Conservation (phyloP, 2,329 filamentous ascomycete species). For the Fusarium poae region DNA sequence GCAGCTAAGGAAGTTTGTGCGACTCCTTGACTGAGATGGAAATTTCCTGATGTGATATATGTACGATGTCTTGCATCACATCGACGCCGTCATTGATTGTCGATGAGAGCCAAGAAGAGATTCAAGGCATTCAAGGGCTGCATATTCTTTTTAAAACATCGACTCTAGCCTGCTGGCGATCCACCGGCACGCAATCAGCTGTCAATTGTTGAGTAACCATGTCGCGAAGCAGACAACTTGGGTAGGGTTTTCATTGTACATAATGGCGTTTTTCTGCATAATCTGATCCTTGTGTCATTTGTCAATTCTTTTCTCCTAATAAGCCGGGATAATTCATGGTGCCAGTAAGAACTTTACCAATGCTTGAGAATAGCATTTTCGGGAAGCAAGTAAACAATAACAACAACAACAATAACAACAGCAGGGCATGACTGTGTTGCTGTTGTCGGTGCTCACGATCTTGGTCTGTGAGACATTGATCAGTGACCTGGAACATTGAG, state of each 20-base stretch:
- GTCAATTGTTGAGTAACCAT: slow-evolving; percentile 5
- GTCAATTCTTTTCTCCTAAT: background rate
- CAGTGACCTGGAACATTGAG: slow-evolving; percentile 34
- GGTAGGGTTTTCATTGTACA: background rate
- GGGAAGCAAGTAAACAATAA: slow-evolving; percentile 48
- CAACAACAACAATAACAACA: slow-evolving; percentile 46
- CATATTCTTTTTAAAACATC: slow-evolving; percentile 23
- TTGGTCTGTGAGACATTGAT: slow-evolving; percentile 42
- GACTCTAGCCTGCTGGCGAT: slow-evolving; percentile 17
- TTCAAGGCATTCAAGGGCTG: slow-evolving; percentile 18
- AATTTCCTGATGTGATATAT: slow-evolving; percentile 21
- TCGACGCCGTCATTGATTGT: slow-evolving; percentile 6
- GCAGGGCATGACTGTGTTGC: slow-evolving; percentile 12
- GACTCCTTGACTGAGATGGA: slow-evolving; percentile 14
- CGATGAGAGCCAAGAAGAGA: slow-evolving; percentile 13
- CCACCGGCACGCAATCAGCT: slow-evolving; percentile 14
- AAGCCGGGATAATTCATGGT: background rate
- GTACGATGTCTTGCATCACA: slow-evolving; percentile 21
- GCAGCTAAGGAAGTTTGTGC: slow-evolving; percentile 15
- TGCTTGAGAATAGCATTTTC: slow-evolving; percentile 28
- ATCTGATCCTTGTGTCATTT: background rate
- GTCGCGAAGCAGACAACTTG: slow-evolving; percentile 6
- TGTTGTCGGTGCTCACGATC: slow-evolving; percentile 29
- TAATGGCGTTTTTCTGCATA: background rate
- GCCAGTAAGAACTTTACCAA: slow-evolving; percentile 13